These are phyloP conservation scores for Syzygium jambos DNA, from an alignment of 345 rosid species.

Conservation along the genomic window DNA sequence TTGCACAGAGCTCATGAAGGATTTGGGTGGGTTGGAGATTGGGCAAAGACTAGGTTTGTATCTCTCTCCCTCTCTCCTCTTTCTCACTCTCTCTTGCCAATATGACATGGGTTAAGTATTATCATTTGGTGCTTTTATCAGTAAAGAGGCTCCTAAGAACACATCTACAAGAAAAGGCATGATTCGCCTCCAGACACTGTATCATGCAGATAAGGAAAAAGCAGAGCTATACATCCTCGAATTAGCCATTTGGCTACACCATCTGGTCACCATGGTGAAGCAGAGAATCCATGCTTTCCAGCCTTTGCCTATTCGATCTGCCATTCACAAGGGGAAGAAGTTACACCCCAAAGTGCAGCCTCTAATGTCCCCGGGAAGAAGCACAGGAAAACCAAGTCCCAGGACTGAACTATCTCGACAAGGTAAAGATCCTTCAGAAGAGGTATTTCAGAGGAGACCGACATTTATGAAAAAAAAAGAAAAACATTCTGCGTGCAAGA, in stretches of 20 bases:
- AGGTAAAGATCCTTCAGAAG: neutral
- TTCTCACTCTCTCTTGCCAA: neutral
- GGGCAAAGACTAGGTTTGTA: conserved; percentile 83
- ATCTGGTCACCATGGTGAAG: conserved; percentile 56
- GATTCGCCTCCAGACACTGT: conserved; percentile 78
- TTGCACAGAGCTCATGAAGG: conserved; percentile 78
- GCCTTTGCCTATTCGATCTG: neutral
- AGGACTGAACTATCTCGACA: neutral
- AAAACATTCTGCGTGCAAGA: neutral
- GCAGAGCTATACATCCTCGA: conserved; percentile 69
- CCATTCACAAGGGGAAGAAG: neutral
- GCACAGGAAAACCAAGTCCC: neutral
- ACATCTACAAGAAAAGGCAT: conserved; percentile 50
- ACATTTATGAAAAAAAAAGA: neutral
- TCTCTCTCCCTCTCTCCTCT: neutral
- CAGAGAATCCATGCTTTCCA: conserved; percentile 13
- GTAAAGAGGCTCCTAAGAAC: conserved; percentile 58
- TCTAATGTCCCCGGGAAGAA: neutral
- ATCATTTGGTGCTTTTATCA: conserved; percentile 13
- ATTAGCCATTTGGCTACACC: conserved; percentile 71
- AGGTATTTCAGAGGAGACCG: neutral
- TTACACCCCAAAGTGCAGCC: neutral
- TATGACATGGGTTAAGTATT: neutral
- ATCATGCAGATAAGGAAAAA: conserved; percentile 91
- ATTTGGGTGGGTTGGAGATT: conserved; percentile 98